A percentile compares a stretch with the other conserved stretches of the same genome.
These are phyloP conservation scores for Eutrema japonicum DNA, from an alignment of 345 rosid species.

Conservation along the genomic window DNA sequence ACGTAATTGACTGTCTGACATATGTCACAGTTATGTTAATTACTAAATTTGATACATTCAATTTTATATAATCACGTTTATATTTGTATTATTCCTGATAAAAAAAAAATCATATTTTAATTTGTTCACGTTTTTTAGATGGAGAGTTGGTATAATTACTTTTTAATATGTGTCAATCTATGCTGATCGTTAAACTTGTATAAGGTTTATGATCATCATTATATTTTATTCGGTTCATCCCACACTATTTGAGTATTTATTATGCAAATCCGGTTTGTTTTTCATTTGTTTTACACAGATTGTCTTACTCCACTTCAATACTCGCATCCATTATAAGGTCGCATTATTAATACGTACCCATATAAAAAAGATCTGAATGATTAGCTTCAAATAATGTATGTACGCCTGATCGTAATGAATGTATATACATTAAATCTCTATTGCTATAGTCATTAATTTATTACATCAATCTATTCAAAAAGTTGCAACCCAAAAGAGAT, in stretches of 20 bases:
- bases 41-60: no score
- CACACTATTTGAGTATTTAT: background rate
- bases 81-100: background rate
- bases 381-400: no score
- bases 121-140: background rate
- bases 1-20: no score
- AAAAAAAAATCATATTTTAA: background rate
- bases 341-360: no score
- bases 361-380: no score
- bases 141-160: background rate
- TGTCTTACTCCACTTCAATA: background rate
- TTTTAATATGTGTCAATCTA: no score
- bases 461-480: background rate
- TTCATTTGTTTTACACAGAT: no score
- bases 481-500: conserved; percentile 13
- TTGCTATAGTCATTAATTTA: background rate
- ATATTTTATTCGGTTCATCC: background rate
- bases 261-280: background rate
- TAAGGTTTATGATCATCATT: no score
- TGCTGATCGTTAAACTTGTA: background rate
- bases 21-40: no score
- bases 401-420: no score
- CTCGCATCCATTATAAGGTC: background rate
- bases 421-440: background rate
- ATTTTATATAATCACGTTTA: background rate